phyloP scores from a whole-genome alignment of 176 grass and related monocot species.

The Aegilops longissima region DNA sequence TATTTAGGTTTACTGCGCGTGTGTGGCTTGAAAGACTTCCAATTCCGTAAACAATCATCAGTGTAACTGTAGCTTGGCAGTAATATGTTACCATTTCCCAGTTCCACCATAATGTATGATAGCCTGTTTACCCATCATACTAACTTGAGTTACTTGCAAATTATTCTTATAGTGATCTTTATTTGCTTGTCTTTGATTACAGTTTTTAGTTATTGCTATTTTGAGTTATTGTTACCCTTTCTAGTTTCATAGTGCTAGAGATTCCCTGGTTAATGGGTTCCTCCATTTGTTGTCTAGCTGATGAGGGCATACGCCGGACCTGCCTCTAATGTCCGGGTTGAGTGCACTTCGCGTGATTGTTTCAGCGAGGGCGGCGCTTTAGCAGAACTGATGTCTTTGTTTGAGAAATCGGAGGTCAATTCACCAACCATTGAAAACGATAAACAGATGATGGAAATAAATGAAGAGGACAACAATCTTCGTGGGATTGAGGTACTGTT shows the following conservation, averaged over 20 bases:
- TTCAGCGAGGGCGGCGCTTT: slow-evolving; percentile 71
- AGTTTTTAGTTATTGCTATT: neutral
- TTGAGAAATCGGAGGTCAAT: slow-evolving; percentile 54
- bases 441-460: slow-evolving; percentile 30
- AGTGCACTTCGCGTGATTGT: slow-evolving; percentile 46
- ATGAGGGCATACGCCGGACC: slow-evolving; percentile 69
- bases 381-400: slow-evolving; percentile 70
- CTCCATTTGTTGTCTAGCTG: slow-evolving; percentile 46
- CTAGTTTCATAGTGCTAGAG: neutral
- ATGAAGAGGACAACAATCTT: slow-evolving; percentile 41
- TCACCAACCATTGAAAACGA: slow-evolving; percentile 28
- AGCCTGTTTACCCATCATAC: neutral
- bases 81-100: neutral
- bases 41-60: neutral
- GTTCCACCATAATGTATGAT: neutral
- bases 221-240: neutral
- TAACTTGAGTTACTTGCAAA: neutral
- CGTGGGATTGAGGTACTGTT: slow-evolving; percentile 67
- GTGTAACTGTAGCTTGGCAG: neutral
- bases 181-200: neutral
- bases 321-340: slow-evolving; percentile 69
- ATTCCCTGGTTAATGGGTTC: slow-evolving; percentile 7
- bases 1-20: neutral
- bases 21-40: neutral
- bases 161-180: neutral